Conservation (phyloP, 148 eudicot genomes). For the Cornus kousa region DNA sequence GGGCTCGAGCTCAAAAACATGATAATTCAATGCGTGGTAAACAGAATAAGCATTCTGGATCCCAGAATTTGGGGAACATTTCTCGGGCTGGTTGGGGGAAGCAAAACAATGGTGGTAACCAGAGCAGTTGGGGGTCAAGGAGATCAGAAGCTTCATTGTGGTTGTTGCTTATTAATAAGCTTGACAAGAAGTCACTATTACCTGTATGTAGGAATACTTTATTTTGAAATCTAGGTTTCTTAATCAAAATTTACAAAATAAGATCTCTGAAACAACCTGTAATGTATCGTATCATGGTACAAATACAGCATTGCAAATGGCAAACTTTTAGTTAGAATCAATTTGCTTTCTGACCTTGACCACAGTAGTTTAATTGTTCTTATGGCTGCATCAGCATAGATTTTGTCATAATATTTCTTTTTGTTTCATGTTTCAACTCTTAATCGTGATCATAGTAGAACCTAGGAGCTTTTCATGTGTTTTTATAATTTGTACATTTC, state of each 20-base stretch:
- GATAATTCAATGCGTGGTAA: conserved; percentile 52
- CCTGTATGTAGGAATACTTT: conserved; percentile 60
- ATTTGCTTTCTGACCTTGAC: neutral
- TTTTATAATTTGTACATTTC: conserved; percentile 1
- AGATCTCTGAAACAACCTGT: neutral
- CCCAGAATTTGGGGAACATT: conserved; percentile 45
- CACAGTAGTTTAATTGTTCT: neutral
- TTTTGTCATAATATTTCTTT: neutral
- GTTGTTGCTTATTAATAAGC: conserved; percentile 80
- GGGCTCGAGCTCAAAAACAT: conserved; percentile 54
- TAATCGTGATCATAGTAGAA: neutral
- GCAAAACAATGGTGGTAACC: conserved; percentile 36
- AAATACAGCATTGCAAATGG: neutral
- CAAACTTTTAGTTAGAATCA: neutral
- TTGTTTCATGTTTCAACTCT: neutral
- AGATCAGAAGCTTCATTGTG: conserved; percentile 82
- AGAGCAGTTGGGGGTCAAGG: conserved; percentile 56
- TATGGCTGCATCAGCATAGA: neutral
- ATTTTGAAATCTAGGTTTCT: conserved; percentile 8
- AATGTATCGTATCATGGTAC: no score
- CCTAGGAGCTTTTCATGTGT: neutral
- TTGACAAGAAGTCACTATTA: conserved; percentile 67
- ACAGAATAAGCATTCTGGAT: conserved; percentile 74
- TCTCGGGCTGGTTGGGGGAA: conserved; percentile 48
- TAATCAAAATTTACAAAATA: neutral